Conservation (phyloP, 2,329 filamentous ascomycete species). For the Septoria linicola region DNA sequence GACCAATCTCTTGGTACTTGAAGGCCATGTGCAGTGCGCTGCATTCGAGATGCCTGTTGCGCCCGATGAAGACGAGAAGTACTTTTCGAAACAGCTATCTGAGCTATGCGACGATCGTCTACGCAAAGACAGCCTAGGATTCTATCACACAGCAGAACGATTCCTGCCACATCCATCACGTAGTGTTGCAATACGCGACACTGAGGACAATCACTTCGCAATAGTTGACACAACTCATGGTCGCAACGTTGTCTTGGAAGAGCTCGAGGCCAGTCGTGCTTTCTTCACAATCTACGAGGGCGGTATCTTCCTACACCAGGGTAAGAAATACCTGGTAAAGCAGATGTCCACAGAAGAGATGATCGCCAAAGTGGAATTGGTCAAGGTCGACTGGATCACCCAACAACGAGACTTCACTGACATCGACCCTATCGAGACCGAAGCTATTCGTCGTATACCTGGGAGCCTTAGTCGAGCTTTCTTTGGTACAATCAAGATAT, state of each 20-base stretch:
- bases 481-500: conserved; percentile 81
- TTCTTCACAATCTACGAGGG: conserved; percentile 97
- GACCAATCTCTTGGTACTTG: conserved; percentile 84
- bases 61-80: conserved; percentile 69
- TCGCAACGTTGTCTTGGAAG: conserved; percentile 82
- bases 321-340: conserved; percentile 85
- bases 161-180: conserved; percentile 83
- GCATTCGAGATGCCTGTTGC: conserved; percentile 91
- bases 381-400: conserved; percentile 93
- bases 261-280: conserved; percentile 92
- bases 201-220: conserved; percentile 87
- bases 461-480: conserved; percentile 69
- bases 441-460: conserved; percentile 74
- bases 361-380: conserved; percentile 82
- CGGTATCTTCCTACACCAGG: conserved; percentile 94
- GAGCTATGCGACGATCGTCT: conserved; percentile 73
- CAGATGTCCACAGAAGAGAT: conserved; percentile 79
- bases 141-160: conserved; percentile 84
- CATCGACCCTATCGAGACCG: conserved; percentile 88
- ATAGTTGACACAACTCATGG: conserved; percentile 84
- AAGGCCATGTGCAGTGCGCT: conserved; percentile 93
- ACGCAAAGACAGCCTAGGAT: conserved; percentile 70
- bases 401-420: conserved; percentile 91
- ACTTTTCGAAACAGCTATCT: conserved; percentile 73
- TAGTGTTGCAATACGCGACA: conserved; percentile 84